Conservation (phyloP, 306 rosid genomes). For the Luffa aegyptiaca region DNA sequence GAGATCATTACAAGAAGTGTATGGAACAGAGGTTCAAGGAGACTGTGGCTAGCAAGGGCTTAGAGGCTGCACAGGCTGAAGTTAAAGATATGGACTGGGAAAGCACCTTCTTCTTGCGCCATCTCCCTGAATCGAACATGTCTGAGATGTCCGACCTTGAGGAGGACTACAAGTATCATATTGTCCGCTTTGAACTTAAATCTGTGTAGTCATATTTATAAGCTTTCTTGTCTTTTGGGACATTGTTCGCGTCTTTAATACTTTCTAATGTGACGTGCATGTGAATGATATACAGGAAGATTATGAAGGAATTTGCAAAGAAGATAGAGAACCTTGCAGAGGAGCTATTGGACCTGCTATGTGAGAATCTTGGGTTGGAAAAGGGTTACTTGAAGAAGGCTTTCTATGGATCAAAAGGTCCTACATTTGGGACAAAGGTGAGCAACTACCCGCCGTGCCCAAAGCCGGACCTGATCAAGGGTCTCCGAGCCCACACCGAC, state of each 20-base stretch:
- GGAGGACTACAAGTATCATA: constrained; percentile 52
- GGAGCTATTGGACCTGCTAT: constrained; percentile 59
- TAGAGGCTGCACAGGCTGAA: constrained; percentile 53
- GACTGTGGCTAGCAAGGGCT: constrained; percentile 40
- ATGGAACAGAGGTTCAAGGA: constrained; percentile 73
- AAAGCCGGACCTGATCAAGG: constrained; percentile 70
- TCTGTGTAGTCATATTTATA: no score
- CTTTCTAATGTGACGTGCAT: not conserved
- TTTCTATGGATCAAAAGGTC: constrained; percentile 69
- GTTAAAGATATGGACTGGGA: constrained; percentile 88
- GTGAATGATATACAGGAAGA: constrained; percentile 29
- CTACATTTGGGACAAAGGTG: constrained; percentile 84
- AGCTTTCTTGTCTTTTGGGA: not conserved
- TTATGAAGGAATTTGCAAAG: constrained; percentile 73
- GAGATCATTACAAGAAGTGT: constrained; percentile 59
- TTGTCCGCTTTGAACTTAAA: not conserved
- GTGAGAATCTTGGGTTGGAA: constrained; percentile 87
- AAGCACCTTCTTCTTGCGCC: constrained; percentile 57
- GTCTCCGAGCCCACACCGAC: constrained; percentile 88
- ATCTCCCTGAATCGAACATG: constrained; percentile 70
- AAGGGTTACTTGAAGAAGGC: constrained; percentile 76
- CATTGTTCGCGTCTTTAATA: not conserved
- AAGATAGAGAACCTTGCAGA: constrained; percentile 66
- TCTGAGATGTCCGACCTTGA: constrained; percentile 56
- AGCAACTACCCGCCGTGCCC: constrained; percentile 92